A percentile compares a stretch with the other conserved stretches of the same genome.
Conservation (phyloP, 2,329 filamentous ascomycete genomes). For the Cercospora sojina region DNA sequence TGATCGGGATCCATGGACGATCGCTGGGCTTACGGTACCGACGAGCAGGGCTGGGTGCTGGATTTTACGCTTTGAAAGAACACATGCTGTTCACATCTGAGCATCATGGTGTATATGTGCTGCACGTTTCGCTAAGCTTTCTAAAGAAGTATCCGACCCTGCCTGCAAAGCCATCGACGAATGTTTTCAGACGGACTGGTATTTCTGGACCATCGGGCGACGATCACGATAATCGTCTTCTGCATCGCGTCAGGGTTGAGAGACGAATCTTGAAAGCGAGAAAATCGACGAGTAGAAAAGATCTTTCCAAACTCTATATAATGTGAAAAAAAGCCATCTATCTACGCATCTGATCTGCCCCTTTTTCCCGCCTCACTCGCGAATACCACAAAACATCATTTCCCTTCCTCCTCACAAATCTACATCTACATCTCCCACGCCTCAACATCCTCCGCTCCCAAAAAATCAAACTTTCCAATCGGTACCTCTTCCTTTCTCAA, state of each 20-base stretch:
- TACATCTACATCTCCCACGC: conserved; percentile 3
- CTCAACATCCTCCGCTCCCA: conserved; percentile 37
- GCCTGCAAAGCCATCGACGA: background rate
- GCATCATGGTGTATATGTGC: background rate
- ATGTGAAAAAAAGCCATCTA: background rate
- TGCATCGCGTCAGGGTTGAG: background rate
- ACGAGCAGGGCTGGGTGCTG: background rate
- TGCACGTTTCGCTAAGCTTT: background rate
- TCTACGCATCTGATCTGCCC: background rate
- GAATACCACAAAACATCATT: background rate
- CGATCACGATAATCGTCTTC: background rate
- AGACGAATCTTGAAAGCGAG: background rate
- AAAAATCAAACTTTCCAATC: conserved; percentile 61
- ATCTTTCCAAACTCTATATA: background rate
- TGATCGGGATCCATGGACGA: conserved; percentile 8
- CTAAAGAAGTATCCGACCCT: background rate
- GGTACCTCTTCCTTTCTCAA: conserved; percentile 60
- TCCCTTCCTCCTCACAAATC: background rate
- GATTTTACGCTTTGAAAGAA: background rate
- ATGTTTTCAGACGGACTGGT: background rate
- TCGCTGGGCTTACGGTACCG: background rate
- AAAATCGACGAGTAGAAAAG: background rate
- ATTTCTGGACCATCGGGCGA: background rate
- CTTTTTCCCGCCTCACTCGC: background rate
- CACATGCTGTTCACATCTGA: background rate